Percentiles rank a stretch among this genome's conserved stretches.
Evolutionary conservation across 2,329 filamentous ascomycete genomes (phyloP).

Genomic region (Ceratocystis ficicola): DNA sequence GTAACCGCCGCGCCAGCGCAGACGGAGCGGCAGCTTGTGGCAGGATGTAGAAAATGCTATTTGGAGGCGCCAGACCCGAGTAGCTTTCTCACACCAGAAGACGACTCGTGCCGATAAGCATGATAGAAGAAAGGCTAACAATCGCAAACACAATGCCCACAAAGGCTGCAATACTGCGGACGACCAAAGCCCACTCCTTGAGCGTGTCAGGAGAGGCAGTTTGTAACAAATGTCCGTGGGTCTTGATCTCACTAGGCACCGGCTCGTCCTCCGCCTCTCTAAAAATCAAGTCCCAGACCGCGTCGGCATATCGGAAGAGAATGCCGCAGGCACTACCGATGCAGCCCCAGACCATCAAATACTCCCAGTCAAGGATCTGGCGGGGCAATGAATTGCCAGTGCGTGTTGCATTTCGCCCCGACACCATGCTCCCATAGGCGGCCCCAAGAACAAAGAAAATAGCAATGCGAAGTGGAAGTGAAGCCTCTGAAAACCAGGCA

Average conservation of each 20-base stretch:
- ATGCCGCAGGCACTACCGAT: constrained; percentile 67
- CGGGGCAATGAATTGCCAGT: neutral
- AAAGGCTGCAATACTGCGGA: constrained; percentile 49
- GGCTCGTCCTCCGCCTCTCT: constrained; percentile 30
- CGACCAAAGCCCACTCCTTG: constrained; percentile 60
- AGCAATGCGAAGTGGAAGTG: constrained; percentile 44
- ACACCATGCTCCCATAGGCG: constrained; percentile 20
- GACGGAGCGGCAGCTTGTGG: neutral
- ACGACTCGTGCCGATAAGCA: neutral
- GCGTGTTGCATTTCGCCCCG: constrained; percentile 10
- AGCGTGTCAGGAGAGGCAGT: constrained; percentile 31
- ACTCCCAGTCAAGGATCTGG: constrained; percentile 40
- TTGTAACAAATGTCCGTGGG: neutral
- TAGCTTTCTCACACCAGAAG: neutral
- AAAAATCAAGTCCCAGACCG: constrained; percentile 51
- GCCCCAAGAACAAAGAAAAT: constrained; percentile 70
- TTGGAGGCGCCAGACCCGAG: neutral
- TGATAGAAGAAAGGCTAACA: constrained; percentile 37
- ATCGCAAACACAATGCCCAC: constrained; percentile 56
- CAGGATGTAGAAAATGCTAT: neutral
- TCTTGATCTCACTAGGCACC: constrained; percentile 27
- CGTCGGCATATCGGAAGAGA: constrained; percentile 73
- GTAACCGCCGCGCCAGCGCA: neutral
- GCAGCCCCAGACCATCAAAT: constrained; percentile 69
- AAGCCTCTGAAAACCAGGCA: constrained; percentile 30